phyloP scores from a whole-genome alignment of 805 yeast genomes.

The Pichia paraexigua region DNA sequence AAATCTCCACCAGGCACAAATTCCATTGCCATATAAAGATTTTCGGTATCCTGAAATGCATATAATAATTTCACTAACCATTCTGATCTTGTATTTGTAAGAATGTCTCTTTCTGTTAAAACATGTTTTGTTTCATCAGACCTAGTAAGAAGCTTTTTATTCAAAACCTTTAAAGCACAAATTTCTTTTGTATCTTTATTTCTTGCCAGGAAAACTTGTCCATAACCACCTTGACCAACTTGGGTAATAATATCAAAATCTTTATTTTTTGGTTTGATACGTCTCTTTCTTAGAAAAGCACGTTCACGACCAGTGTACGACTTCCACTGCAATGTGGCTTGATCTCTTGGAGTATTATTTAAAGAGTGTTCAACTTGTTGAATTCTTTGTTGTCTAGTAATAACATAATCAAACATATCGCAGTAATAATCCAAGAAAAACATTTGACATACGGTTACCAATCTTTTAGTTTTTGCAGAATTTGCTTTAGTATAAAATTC shows the following conservation, averaged over 20 bases:
- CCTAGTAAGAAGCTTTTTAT: constrained; percentile 76
- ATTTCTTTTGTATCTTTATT: constrained; percentile 92
- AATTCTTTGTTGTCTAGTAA: constrained; percentile 77
- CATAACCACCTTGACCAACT: constrained; percentile 99
- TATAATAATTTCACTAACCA: constrained; percentile 93
- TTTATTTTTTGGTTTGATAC: constrained; percentile 87
- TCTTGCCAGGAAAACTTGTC: constrained; percentile 94
- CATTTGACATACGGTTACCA: constrained; percentile 88
- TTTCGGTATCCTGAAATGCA: constrained; percentile 90
- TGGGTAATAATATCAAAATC: constrained; percentile 96
- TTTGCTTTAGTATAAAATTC: constrained; percentile 55
- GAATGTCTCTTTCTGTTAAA: constrained; percentile 89
- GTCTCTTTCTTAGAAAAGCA: constrained; percentile 74
- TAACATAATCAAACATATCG: constrained; percentile 89
- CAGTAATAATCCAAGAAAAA: constrained; percentile 93
- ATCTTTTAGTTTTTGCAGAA: constrained; percentile 69
- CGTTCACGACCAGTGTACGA: constrained; percentile 79
- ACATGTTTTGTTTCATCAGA: constrained; percentile 95
- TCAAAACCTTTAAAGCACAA: constrained; percentile 88
- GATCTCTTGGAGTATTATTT: constrained; percentile 25
- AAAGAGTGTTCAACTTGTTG: constrained; percentile 57
- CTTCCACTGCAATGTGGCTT: constrained; percentile 57
- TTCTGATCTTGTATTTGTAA: constrained; percentile 91
- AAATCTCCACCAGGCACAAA: constrained; percentile 99
- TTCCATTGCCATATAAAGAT: constrained; percentile 94